Conservation (phyloP, 2,329 filamentous ascomycete genomes). For the Cercospora sp. region DNA sequence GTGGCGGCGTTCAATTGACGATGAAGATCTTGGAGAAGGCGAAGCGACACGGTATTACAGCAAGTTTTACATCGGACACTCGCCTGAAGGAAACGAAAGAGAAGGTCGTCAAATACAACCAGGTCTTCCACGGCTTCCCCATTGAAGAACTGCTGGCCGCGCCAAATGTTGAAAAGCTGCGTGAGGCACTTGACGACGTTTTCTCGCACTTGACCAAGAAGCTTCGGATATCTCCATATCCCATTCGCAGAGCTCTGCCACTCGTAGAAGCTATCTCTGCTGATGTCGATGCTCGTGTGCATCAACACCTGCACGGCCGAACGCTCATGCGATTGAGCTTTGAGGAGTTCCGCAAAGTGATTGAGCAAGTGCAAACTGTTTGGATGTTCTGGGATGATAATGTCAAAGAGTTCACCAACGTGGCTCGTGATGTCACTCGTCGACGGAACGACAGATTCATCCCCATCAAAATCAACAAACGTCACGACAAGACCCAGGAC, state of each 20-base stretch:
- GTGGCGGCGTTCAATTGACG: conserved; percentile 85
- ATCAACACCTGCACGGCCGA: conserved; percentile 79
- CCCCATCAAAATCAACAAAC: conserved; percentile 89
- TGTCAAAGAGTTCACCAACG: conserved; percentile 95
- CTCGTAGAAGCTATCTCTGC: conserved; percentile 97
- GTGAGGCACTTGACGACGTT: conserved; percentile 84
- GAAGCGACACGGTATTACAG: conserved; percentile 95
- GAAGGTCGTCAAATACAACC: conserved; percentile 96
- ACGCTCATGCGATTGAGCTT: conserved; percentile 91
- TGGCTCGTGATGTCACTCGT: conserved; percentile 90
- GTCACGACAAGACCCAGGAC: conserved; percentile 85
- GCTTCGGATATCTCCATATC: conserved; percentile 92
- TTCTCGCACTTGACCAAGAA: conserved; percentile 98
- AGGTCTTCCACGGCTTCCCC: conserved; percentile 97
- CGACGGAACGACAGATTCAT: conserved; percentile 97
- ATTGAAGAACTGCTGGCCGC: conserved; percentile 92
- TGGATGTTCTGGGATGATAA: conserved; percentile 95
- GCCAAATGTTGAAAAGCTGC: conserved; percentile 81
- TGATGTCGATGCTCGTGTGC: conserved; percentile 83
- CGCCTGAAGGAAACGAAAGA: conserved; percentile 95
- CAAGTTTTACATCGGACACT: conserved; percentile 95
- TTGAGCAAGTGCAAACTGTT: conserved; percentile 79
- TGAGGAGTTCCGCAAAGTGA: conserved; percentile 80
- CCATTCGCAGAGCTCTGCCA: conserved; percentile 83
- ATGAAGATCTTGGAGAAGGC: conserved; percentile 94